Base-by-base conservation (phyloP, 164 flowering plant genomes). In the Berberis thunbergii region DNA sequence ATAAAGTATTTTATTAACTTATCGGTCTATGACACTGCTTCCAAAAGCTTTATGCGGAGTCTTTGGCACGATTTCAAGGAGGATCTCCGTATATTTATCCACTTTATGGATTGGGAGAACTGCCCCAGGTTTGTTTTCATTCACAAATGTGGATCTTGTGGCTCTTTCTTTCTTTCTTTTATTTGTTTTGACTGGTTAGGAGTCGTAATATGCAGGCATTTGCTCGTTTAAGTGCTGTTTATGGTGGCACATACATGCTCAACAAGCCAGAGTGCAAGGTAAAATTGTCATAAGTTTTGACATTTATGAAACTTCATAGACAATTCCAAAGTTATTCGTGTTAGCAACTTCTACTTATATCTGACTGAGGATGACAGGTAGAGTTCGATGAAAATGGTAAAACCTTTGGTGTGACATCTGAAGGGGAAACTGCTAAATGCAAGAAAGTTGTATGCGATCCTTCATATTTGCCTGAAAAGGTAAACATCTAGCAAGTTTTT, bases 231-330 rank as follows among this genome's bases (percentile, higher is more conserved):
- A 94, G 99, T 81, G 96, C 96, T 41, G 99, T 91, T 60, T 94
- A 91, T 74, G 97, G 99, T 70, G 97, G 99, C 49, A 94, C 96
- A 54, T 94, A 94, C 84, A 94, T 94, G 99, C 96, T 94, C 53
- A 89, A 80, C 88, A 94, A 91, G 85, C 96, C 99, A 57, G 80
- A 86, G 49, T 91, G 96, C 66, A 81, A 89, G 90, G 99, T 93
- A 75, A 41, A 44, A 41, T 62, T 52, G 3, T 57, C 1, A 39
- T 9, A 3, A 3, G 1, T 52, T 11, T 7, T 52, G 13, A 52
- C n/a, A 52, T 52, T 26, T 26, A 26, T 26, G 26, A 26, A 26
- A 26, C 26, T 26, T 26, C 26, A 26, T 26, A 26, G 26, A 26
- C 26, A 26, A 26, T 26, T 26, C 26, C 26, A 26, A 26, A 26